Evolutionary conservation across 805 yeast species (phyloP), one percentile per base, ranked within the genome.

Genomic region (Brettanomyces custersianus): DNA sequence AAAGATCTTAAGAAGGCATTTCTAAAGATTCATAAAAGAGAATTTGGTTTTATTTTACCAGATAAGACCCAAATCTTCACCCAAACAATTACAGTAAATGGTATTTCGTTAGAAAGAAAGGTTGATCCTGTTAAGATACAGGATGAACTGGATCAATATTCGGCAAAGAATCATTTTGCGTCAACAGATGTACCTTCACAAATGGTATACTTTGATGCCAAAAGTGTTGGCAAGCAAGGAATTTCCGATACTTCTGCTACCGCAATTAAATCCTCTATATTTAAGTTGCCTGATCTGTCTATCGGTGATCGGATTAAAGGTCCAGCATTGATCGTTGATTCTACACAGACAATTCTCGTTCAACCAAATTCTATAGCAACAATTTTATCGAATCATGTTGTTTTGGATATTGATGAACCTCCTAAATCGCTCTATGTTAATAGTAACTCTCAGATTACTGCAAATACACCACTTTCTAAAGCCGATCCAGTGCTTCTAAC

Each of bases 271-370:
- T 22, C 34, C 10, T 28, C 34, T 22, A 60, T 57, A 37, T 32
- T 16, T 17, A n/a, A 19, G 9, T 20, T 32, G n/a, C 34, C 34
- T 7, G 28, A 32, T 18, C 24, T 34, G 9, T 27, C n/a, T 49
- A 44, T 61, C 17, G 88, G 87, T 11, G 57, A 65, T 7, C 46
- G 54, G n/a, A 54, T 82, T 7, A 27, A 42, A 2, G 92, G 92
- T 10, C 67, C 66, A 8, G 58, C 61, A 7, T 39, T 60, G 34
- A 49, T 60, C 22, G 41, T 61, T 16, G 65, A 62, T 42, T 48
- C 43, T 10, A 62, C 65, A 4, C 66, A 60, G 43, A 62, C 65
- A 1, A 48, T 61, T 25, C 35, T 60, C 13, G 57, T 62, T n/a
- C 53, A 52, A 10, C 67, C 66, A 12, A 43, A 42, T 29, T 47